Conservation (phyloP, 495 filamentous ascomycete genomes). For the Coniosporium apollinis region DNA sequence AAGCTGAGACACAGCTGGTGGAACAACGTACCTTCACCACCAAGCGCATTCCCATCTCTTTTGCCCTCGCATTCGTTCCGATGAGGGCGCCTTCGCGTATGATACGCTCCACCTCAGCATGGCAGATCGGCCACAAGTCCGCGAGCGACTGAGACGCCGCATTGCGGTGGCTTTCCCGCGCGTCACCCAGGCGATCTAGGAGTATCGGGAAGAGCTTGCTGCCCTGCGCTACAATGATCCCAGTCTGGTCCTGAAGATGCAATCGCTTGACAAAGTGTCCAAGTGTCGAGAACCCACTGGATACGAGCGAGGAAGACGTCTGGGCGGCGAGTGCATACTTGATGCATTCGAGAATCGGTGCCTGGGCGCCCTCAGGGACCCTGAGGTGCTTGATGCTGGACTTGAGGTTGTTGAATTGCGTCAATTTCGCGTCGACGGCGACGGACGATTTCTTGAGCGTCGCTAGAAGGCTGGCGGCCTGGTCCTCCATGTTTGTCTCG, state of each 20-base stretch:
- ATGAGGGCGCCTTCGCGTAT: constrained; percentile 63
- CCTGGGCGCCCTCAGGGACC: constrained; percentile 57
- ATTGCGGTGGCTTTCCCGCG: constrained; percentile 60
- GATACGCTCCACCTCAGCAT: constrained; percentile 56
- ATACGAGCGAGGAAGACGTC: constrained; percentile 44
- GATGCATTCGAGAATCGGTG: constrained; percentile 57
- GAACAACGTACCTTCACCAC: constrained; percentile 44
- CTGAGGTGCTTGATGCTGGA: constrained; percentile 77
- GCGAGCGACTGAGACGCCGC: constrained; percentile 55
- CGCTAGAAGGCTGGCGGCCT: constrained; percentile 46
- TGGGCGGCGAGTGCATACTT: constrained; percentile 51
- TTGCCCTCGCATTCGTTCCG: constrained; percentile 64
- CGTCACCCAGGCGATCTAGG: constrained; percentile 74
- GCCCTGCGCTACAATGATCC: constrained; percentile 44
- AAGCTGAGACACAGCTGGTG: constrained; percentile 4
- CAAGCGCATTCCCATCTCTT: constrained; percentile 74
- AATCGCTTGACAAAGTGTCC: constrained; percentile 73
- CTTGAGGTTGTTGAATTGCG: constrained; percentile 55
- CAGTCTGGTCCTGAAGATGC: constrained; percentile 59
- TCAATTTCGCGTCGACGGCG: constrained; percentile 52
- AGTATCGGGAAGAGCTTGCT: constrained; percentile 52
- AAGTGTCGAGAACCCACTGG: constrained; percentile 67
- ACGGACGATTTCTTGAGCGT: constrained; percentile 49
- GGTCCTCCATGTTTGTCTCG: constrained; percentile 32
- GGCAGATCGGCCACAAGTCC: constrained; percentile 52